phyloP scores from a whole-genome alignment of 192 early-diverging fungal genomes.

The Gryganskiella cystojenkinii region DNA sequence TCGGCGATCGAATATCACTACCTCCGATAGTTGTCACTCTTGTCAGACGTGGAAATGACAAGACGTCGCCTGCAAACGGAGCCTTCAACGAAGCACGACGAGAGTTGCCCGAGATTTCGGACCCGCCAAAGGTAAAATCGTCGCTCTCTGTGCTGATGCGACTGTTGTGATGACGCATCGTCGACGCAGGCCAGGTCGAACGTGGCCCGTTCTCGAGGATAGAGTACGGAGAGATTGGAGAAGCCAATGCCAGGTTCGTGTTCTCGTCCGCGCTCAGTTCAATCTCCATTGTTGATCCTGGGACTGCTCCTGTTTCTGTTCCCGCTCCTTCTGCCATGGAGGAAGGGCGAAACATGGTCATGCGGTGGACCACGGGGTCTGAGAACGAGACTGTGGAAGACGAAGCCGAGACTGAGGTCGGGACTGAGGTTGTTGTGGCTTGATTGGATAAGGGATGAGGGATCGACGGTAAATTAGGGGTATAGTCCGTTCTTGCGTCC shows the following conservation, averaged over 20 bases:
- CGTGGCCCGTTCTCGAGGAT: too few relatives aligned
- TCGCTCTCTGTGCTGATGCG: background rate
- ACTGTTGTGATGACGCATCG: too few relatives aligned
- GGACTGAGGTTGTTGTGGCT: background rate
- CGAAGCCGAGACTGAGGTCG: background rate
- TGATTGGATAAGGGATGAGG: background rate
- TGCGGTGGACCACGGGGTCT: slow-evolving; percentile 14
- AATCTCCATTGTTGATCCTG: background rate
- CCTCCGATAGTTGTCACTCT: slow-evolving; percentile 39
- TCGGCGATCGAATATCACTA: background rate
- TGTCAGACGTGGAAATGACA: slow-evolving; percentile 5
- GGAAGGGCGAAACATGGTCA: background rate
- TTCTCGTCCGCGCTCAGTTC: too few relatives aligned
- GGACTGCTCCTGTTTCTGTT: too few relatives aligned
- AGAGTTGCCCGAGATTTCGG: too few relatives aligned
- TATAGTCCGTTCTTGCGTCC: slow-evolving; percentile 14
- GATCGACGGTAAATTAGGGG: slow-evolving; percentile 2
- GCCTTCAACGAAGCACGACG: background rate
- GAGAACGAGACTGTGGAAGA: background rate
- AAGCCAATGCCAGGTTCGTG: too few relatives aligned
- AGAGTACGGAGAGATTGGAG: too few relatives aligned
- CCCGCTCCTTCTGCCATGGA: background rate
- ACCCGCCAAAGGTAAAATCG: too few relatives aligned
- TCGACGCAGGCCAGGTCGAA: too few relatives aligned
- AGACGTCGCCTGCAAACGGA: slow-evolving; percentile 8